Conservation (phyloP, 306 rosid genomes). For the Prunus davidiana region DNA sequence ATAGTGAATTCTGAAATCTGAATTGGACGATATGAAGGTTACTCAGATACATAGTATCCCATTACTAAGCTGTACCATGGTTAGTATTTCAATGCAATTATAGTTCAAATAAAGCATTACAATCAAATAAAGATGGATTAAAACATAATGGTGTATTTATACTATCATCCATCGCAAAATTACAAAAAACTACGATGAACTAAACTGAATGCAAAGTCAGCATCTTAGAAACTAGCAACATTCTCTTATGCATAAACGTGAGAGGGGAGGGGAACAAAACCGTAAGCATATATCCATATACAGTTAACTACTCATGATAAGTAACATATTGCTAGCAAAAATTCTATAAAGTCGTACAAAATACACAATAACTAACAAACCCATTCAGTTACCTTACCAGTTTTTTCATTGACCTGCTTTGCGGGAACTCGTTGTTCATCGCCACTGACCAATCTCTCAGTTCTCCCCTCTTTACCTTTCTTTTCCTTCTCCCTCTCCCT, state of each 20-base stretch:
- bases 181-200: not conserved
- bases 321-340: constrained; percentile 5
- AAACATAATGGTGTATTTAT: not conserved
- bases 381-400: constrained; percentile 73
- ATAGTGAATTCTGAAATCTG: not conserved
- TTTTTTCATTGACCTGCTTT: constrained; percentile 63
- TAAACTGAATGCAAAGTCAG: not conserved
- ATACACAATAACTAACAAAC: constrained; percentile 8
- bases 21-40: not conserved
- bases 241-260: not conserved
- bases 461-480: constrained; percentile 56
- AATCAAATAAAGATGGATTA: not conserved
- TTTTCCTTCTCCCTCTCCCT: no score
- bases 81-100: not conserved
- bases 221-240: not conserved
- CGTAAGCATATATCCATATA: not conserved
- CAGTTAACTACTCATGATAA: not conserved
- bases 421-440: constrained; percentile 58
- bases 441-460: constrained; percentile 53
- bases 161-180: not conserved
- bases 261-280: not conserved
- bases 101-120: not conserved
- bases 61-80: not conserved
- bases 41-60: not conserved
- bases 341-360: not conserved